Percentiles rank a stretch among this genome's conserved stretches.
These are phyloP conservation scores for Annona cherimola DNA, from an alignment of 164 flowering plant species.

Conservation along the genomic window DNA sequence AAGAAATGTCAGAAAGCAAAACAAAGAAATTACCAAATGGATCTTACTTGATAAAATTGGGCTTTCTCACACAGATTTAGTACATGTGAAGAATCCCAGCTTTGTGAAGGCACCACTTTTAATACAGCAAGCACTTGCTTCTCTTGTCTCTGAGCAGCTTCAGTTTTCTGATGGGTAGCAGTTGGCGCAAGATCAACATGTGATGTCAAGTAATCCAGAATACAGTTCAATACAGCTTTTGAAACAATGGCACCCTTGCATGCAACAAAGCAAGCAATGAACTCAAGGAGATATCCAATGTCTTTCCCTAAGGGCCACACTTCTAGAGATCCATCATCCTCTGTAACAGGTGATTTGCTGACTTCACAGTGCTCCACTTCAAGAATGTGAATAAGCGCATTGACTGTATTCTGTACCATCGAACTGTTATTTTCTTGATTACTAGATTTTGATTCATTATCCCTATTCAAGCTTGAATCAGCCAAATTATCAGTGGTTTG, in stretches of 20 bases:
- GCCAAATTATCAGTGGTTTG: conserved; percentile 22
- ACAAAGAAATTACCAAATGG: neutral
- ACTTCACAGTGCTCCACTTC: conserved; percentile 30
- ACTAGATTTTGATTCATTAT: conserved; percentile 17
- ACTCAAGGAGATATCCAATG: conserved; percentile 57
- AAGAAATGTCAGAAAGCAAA: too few relatives aligned
- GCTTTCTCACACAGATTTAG: conserved; percentile 70
- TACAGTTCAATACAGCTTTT: conserved; percentile 43
- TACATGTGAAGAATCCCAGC: conserved; percentile 63
- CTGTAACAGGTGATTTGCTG: conserved; percentile 24
- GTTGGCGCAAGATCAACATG: conserved; percentile 24
- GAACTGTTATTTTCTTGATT: conserved; percentile 23
- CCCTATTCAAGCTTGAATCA: conserved; percentile 24
- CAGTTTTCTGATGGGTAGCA: conserved; percentile 19
- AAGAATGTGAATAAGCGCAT: conserved; percentile 58
- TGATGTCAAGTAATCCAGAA: conserved; percentile 65
- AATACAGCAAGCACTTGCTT: conserved; percentile 75
- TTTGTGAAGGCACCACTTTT: conserved; percentile 54
- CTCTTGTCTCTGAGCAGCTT: conserved; percentile 47
- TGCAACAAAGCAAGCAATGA: conserved; percentile 67
- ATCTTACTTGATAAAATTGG: conserved; percentile 67
- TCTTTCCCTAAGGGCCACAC: conserved; percentile 82
- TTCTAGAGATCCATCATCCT: conserved; percentile 27
- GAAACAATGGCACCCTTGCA: conserved; percentile 49
- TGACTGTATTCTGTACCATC: conserved; percentile 51